phyloP scores from a whole-genome alignment of 2,329 filamentous ascomycete species.

The Helminthosporium solani region DNA sequence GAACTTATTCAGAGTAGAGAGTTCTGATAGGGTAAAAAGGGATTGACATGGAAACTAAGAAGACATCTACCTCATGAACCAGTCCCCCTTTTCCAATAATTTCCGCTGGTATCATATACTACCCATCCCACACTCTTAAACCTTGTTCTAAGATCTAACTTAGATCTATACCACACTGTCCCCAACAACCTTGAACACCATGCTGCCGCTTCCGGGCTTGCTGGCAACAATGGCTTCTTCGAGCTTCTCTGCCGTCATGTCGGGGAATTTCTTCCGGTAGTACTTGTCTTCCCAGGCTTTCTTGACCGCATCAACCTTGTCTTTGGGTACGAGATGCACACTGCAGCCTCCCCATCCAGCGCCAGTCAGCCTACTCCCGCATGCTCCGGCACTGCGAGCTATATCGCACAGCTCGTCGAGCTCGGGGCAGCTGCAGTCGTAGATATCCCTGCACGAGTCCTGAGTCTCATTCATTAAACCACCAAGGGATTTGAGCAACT shows the following conservation, averaged over 20 bases:
- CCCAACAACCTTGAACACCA: constrained; percentile 37
- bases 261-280: constrained; percentile 70
- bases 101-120: background rate
- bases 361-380: constrained; percentile 83
- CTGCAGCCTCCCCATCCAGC: constrained; percentile 97
- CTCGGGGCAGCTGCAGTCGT: constrained; percentile 90
- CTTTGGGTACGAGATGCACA: constrained; percentile 84
- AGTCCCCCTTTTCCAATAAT: background rate
- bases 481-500: constrained; percentile 73
- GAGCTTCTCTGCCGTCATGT: constrained; percentile 70
- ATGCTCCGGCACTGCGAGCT: constrained; percentile 73
- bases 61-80: too few species aligned
- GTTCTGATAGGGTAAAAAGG: too few species aligned
- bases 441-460: constrained; percentile 78
- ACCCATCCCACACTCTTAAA: background rate
- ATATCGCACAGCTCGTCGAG: constrained; percentile 86
- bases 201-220: constrained; percentile 73
- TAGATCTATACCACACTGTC: constrained; percentile 22
- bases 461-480: constrained; percentile 87
- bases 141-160: background rate
- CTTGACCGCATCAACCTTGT: constrained; percentile 77
- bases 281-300: constrained; percentile 78
- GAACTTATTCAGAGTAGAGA: too few species aligned
- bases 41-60: too few species aligned
- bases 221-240: constrained; percentile 83